Base-by-base conservation (phyloP, 2,329 filamentous ascomycete genomes). In the Didymella arachidicola region DNA sequence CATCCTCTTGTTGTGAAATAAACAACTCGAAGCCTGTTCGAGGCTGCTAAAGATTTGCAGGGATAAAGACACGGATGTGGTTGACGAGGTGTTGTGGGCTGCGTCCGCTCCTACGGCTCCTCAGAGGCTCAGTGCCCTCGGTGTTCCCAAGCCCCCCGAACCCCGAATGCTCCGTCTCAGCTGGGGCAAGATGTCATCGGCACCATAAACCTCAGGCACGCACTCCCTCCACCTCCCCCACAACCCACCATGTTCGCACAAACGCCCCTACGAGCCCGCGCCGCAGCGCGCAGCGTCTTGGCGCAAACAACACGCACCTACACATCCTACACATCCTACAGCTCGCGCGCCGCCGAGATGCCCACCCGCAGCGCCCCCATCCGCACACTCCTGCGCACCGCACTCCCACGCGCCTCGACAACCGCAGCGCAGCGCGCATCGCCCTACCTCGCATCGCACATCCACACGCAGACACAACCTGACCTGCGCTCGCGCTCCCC, bases 341-440 rank as follows among this genome's bases (percentile, higher is more conserved):
- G 57, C 36, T 61, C 64, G 30, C 57, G 56, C 29, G 50, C 56
- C 10, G 62, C 63, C 45, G 69, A 66, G 43, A 73, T 74, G 70
- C 57, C 70, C 16, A 49, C 65, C 8, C 64, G 66, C 52, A 59
- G 65, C 38, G 59, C 61, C 25, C 61, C 68, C 57, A 68, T 73
- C 55, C 71, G 69, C 57, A 63, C 65, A 12, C 63, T 75, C 45
- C 64, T 76, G 56, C 72, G 70, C 59, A 66, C 61, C 62, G 67
- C 68, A 43, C 66, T 65, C 7, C 68, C 69, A 27, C 70, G 66
- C 54, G 63, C 70, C 51, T 62, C 65, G 46, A 61, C 65, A 44
- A 70, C 67, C 56, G 56, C 66, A 52, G 61, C 61, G 19, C 67
- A 66, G 46, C 66, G 63, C 60, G 64, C 59, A 16, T 65, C 62